Conservation (phyloP, 1,284 basidiomycete species). For the Malassezia japonica region DNA sequence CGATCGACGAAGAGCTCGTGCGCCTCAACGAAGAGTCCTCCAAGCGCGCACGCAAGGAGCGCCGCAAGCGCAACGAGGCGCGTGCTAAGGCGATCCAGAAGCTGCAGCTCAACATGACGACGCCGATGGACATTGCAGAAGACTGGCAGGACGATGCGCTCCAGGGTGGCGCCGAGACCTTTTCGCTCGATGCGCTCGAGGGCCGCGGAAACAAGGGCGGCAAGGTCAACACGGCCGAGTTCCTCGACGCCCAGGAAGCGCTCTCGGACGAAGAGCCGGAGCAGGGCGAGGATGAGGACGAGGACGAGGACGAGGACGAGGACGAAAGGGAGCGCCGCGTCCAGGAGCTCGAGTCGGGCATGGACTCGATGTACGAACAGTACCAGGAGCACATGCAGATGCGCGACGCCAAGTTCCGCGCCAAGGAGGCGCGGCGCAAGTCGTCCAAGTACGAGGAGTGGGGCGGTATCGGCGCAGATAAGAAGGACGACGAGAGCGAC, state of each 20-base stretch:
- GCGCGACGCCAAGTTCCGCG: constrained; percentile 80
- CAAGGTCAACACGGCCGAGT: background rate
- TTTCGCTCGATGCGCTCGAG: constrained; percentile 32
- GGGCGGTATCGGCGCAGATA: constrained; percentile 33
- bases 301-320: constrained; percentile 51
- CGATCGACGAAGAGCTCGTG: constrained; percentile 65
- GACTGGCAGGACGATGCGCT: constrained; percentile 53
- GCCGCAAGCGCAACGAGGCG: constrained; percentile 78
- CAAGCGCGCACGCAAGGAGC: constrained; percentile 65
- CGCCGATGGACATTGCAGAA: constrained; percentile 85
- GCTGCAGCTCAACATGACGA: constrained; percentile 95
- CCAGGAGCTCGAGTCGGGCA: constrained; percentile 61
- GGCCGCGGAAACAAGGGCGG: constrained; percentile 12
- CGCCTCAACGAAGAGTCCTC: constrained; percentile 71
- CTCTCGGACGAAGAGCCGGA: constrained; percentile 17
- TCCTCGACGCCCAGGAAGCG: constrained; percentile 15
- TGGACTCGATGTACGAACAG: constrained; percentile 79
- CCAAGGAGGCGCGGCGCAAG: constrained; percentile 68
- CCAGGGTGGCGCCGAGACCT: constrained; percentile 29
- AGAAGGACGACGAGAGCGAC: constrained; percentile 38
- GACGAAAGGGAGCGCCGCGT: constrained; percentile 54
- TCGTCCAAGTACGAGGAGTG: constrained; percentile 53
- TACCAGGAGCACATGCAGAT: constrained; percentile 75
- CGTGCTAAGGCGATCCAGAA: constrained; percentile 79
- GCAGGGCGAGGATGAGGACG: constrained; percentile 51